phyloP scores from a whole-genome alignment of 1,139 yeast genomes.

The Lodderomyces jiufengensis region DNA sequence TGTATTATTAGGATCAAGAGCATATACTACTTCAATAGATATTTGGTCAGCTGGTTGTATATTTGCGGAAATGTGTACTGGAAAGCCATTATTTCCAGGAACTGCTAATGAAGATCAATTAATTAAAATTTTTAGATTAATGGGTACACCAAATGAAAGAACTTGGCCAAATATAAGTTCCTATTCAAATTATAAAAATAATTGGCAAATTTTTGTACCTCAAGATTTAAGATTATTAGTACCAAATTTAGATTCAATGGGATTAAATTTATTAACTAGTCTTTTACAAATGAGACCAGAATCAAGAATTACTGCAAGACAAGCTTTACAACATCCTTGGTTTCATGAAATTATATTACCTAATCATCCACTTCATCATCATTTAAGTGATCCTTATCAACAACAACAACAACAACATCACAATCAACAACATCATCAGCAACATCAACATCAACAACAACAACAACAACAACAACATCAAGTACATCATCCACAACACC shows the following conservation, averaged over 20 bases:
- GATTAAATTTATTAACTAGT: constrained; percentile 72
- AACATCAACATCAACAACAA: constrained; percentile 8
- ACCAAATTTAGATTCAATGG: constrained; percentile 75
- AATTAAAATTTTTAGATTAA: constrained; percentile 77
- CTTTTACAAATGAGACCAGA: constrained; percentile 92
- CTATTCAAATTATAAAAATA: constrained; percentile 79
- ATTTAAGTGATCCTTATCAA: constrained; percentile 36
- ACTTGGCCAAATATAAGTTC: constrained; percentile 94
- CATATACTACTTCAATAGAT: constrained; percentile 93
- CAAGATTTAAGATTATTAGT: constrained; percentile 78
- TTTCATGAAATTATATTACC: constrained; percentile 70
- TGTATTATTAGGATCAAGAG: constrained; percentile 89
- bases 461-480: constrained; percentile 11
- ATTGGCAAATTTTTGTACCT: constrained; percentile 75
- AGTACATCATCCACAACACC: constrained; percentile 8
- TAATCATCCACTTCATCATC: constrained; percentile 29
- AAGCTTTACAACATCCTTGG: constrained; percentile 94
- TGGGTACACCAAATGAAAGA: constrained; percentile 96
- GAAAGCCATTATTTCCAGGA: constrained; percentile 96
- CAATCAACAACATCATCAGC: constrained; percentile 14
- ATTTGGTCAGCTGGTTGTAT: constrained; percentile 99
- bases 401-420: constrained; percentile 31
- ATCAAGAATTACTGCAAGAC: constrained; percentile 83
- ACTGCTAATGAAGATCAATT: constrained; percentile 94
- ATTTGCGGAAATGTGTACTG: constrained; percentile 96